These are phyloP conservation scores for Flaveria trinervia DNA, from an alignment of 129 eudicot genomes.

Conservation along the genomic window DNA sequence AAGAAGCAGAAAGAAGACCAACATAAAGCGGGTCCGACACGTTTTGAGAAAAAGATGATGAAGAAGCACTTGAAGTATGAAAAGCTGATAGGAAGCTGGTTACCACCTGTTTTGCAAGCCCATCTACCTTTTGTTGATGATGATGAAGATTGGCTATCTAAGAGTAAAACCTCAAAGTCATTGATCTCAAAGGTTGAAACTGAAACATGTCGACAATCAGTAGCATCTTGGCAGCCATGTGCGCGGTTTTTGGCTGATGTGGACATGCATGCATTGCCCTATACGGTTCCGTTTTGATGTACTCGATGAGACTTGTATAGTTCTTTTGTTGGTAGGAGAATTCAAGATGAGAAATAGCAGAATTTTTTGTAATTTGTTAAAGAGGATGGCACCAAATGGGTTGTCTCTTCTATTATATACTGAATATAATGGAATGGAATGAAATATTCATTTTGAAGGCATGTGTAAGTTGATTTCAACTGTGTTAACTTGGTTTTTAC, in stretches of 20 bases:
- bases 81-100: constrained; percentile 44
- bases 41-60: constrained; percentile 36
- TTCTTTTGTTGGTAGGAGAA: neutral
- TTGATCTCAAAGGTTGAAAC: neutral
- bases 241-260: constrained; percentile 54
- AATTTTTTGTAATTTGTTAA: no score
- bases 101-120: constrained; percentile 27
- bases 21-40: constrained; percentile 4
- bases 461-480: no score
- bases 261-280: constrained; percentile 69
- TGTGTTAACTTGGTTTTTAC: no score
- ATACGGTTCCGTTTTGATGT: constrained; percentile 61
- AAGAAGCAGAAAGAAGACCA: constrained; percentile 12
- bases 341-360: no score
- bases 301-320: constrained; percentile 18
- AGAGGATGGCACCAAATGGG: no score
- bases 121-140: constrained; percentile 42
- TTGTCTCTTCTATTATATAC: no score
- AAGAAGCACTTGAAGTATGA: constrained; percentile 25
- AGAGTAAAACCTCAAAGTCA: constrained; percentile 21
- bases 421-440: no score
- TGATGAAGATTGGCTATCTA: constrained; percentile 54
- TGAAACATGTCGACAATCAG: constrained; percentile 25
- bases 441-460: no score
- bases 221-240: constrained; percentile 46